Conservation (phyloP, 2,329 filamentous ascomycete species). For the Cercospora sojina region DNA sequence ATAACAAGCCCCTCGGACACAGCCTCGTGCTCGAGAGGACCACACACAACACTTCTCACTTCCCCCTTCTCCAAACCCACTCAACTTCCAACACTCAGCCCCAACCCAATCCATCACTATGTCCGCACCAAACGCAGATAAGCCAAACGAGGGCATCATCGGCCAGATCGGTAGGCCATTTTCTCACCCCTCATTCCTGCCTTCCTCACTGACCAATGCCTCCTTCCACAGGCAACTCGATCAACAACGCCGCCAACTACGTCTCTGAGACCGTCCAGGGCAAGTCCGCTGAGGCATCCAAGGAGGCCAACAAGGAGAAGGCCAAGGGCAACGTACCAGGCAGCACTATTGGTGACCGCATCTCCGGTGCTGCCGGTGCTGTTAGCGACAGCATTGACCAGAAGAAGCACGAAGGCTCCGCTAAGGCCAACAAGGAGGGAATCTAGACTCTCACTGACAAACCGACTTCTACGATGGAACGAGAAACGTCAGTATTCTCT, state of each 20-base stretch:
- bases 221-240: slow-evolving; percentile 35
- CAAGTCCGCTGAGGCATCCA: slow-evolving; percentile 56
- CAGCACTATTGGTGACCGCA: slow-evolving; percentile 54
- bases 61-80: not conserved
- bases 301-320: slow-evolving; percentile 66
- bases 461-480: slow-evolving; percentile 2
- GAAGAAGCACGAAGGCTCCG: slow-evolving; percentile 51
- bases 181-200: not conserved
- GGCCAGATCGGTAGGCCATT: slow-evolving; percentile 35
- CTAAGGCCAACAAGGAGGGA: slow-evolving; percentile 51
- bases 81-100: not conserved
- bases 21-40: not conserved
- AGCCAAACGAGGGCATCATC: slow-evolving; percentile 46
- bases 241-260: slow-evolving; percentile 63
- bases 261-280: slow-evolving; percentile 64
- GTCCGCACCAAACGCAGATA: slow-evolving; percentile 47
- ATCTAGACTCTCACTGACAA: slow-evolving; percentile 23
- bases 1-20: not conserved
- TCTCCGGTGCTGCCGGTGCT: slow-evolving; percentile 54
- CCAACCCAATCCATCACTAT: slow-evolving; percentile 37
- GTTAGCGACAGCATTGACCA: slow-evolving; percentile 55
- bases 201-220: not conserved
- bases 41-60: not conserved
- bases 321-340: slow-evolving; percentile 58
- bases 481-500: not conserved